Base-by-base conservation (phyloP, 768 basidiomycete genomes). In the Hypholoma fasciculare region DNA sequence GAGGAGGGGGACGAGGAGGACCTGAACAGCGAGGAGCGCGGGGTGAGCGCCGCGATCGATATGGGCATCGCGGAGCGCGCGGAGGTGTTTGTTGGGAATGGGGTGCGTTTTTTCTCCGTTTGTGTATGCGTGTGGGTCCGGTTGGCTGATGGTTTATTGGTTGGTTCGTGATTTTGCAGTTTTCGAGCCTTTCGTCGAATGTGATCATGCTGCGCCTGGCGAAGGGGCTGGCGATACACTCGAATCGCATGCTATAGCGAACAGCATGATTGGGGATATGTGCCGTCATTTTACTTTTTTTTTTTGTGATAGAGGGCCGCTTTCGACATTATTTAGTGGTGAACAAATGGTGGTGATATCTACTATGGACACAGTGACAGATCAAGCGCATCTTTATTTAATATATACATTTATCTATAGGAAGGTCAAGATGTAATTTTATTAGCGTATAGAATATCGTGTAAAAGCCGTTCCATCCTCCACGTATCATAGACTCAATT, bases 51-150 rank as follows among this genome's bases (percentile, higher is more conserved):
- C 66, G 83, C 82, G 1, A 76, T 85, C 38, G 85, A 86, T 65
- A 86, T 87, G 85, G 81, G 78, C 11, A 76, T 87, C 23, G 85
- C 81, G 2, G 76, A 82, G 64, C 71, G 73, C 49, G 83, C 83
- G 1, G 81, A 86, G 62, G 80, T 85, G 42, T 86, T 85, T 64
- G 70, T 86, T 7, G 85, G 85, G 0, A 87, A 86, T 61, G 84
- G 85, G 56, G 83, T 85, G 49, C 64, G 82, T 77, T 14, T 49
- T 51, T 54, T n/a, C 34, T 51, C 13, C 30, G 44, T 36, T 36
- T 4, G 23, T 12, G 13, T 20, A 2, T 30, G 3, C 3, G 13
- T 20, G 20, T 27, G 19, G 19, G 1, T 5, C 27, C 13, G 48
- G 27, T 30, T 27, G 8, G 11, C 44, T 37, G 23, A 50, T 4